phyloP scores from a whole-genome alignment of 768 basidiomycete species.

The Boletales sp. region DNA sequence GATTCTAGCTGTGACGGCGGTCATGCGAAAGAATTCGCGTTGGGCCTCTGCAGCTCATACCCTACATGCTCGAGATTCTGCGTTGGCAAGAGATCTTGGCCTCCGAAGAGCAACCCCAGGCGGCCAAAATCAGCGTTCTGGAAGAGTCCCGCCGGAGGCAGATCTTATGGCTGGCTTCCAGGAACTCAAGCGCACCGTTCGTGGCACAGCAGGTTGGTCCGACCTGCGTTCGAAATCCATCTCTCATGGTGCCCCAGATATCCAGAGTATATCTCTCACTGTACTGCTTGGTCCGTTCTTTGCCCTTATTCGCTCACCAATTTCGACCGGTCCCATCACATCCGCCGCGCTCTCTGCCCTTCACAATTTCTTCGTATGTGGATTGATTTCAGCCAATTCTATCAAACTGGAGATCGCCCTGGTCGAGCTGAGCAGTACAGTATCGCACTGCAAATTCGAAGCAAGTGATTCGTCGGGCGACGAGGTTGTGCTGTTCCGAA shows the following conservation, averaged over 20 bases:
- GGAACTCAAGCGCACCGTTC: conserved; percentile 71
- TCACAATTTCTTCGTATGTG: conserved; percentile 82
- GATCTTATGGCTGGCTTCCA: conserved; percentile 91
- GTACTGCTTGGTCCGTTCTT: conserved; percentile 84
- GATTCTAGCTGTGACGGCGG: conserved; percentile 85
- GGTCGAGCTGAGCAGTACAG: conserved; percentile 79
- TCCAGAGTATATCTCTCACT: conserved; percentile 53
- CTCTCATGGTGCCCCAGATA: conserved; percentile 45
- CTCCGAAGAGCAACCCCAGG: conserved; percentile 58
- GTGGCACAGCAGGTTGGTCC: conserved; percentile 60
- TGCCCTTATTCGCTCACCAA: conserved; percentile 85
- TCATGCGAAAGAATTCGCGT: conserved; percentile 97
- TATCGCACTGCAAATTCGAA: conserved; percentile 97
- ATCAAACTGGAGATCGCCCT: conserved; percentile 62
- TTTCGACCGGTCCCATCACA: conserved; percentile 96
- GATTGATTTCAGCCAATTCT: conserved; percentile 60
- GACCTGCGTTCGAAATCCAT: conserved; percentile 4
- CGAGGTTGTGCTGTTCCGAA: conserved; percentile 90
- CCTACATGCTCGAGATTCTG: conserved; percentile 58
- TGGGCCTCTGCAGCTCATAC: conserved; percentile 81
- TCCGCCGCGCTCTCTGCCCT: conserved; percentile 88
- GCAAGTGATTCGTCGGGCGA: conserved; percentile 97
- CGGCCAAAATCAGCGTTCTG: conserved; percentile 38
- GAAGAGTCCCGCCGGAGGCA: conserved; percentile 62
- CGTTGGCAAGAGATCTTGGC: conserved; percentile 71